Evolutionary conservation across 257 asterid genomes (phyloP).

Genomic region (Anisodus acutangulus): DNA sequence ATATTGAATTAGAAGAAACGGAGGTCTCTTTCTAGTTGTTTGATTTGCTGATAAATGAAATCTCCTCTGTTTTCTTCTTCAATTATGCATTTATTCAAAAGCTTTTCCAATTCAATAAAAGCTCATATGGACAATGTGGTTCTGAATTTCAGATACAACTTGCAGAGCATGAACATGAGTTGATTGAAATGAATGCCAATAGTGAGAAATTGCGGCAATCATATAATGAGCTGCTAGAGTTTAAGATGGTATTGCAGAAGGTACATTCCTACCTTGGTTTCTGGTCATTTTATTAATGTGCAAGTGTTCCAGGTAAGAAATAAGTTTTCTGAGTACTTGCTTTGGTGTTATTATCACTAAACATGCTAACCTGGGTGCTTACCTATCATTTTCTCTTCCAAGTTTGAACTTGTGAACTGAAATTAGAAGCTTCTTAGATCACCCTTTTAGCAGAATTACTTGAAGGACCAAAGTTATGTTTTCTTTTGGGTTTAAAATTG

Average conservation of each 20-base stretch:
- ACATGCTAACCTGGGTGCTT: background rate
- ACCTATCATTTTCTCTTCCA: background rate
- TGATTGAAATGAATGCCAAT: constrained; percentile 88
- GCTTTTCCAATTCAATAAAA: constrained; percentile 22
- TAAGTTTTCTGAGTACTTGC: background rate
- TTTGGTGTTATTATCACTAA: background rate
- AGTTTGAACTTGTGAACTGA: constrained; percentile 9
- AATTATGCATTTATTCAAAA: constrained; percentile 22
- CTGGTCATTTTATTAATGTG: constrained; percentile 24
- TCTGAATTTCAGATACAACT: constrained; percentile 62
- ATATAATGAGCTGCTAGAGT: constrained; percentile 93
- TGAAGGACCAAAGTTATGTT: background rate
- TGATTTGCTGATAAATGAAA: background rate
- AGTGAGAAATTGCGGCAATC: constrained; percentile 85
- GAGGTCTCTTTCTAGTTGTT: constrained; percentile 60
- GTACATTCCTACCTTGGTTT: constrained; percentile 42
- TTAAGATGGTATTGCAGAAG: constrained; percentile 94
- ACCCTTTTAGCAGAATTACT: background rate
- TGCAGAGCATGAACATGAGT: constrained; percentile 91
- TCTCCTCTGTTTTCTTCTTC: constrained; percentile 3
- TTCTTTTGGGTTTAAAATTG: background rate
- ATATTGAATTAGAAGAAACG: constrained; percentile 81
- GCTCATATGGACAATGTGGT: background rate
- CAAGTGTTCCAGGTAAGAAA: constrained; percentile 31
- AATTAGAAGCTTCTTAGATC: constrained; percentile 18